These are phyloP conservation scores for Microbotryum silenes-acaulis DNA, from an alignment of 1,284 basidiomycete genomes.

Conservation along the genomic window DNA sequence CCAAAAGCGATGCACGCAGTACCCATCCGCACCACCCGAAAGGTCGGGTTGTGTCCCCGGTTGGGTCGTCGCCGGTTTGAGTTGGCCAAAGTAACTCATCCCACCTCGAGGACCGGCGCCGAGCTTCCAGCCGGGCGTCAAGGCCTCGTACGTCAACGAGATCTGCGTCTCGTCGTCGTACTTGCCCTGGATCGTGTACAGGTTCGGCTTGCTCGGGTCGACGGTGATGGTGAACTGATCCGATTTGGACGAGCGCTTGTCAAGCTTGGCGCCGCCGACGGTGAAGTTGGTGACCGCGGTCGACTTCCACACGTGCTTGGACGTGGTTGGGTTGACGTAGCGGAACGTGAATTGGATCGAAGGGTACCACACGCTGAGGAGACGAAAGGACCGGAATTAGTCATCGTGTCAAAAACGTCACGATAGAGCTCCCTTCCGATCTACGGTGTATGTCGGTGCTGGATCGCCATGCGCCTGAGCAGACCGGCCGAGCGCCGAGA, in stretches of 20 bases:
- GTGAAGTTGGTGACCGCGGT: slow-evolving; percentile 80
- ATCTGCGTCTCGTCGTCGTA: slow-evolving; percentile 74
- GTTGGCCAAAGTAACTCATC: slow-evolving; percentile 74
- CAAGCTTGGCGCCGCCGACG: slow-evolving; percentile 50
- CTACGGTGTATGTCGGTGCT: no score
- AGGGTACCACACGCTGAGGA: slow-evolving; percentile 72
- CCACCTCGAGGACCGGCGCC: slow-evolving; percentile 82
- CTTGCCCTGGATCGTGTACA: slow-evolving; percentile 71
- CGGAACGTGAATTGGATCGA: slow-evolving; percentile 95
- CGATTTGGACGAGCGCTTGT: slow-evolving; percentile 82
- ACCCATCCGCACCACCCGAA: slow-evolving; percentile 54
- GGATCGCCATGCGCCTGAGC: no score
- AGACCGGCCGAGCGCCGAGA: no score
- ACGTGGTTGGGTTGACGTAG: slow-evolving; percentile 70
- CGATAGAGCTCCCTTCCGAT: neutral
- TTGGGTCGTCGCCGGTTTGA: slow-evolving; percentile 29
- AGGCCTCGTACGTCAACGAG: slow-evolving; percentile 63
- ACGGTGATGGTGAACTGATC: slow-evolving; percentile 71
- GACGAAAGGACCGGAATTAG: slow-evolving; percentile 16
- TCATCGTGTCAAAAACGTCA: neutral
- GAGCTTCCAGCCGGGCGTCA: slow-evolving; percentile 81
- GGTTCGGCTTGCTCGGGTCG: slow-evolving; percentile 55
- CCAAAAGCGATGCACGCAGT: slow-evolving; percentile 89
- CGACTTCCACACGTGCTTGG: slow-evolving; percentile 76
- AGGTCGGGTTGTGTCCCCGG: slow-evolving; percentile 38